These are phyloP conservation scores for Magnusiomyces sp. DNA, from an alignment of 1,139 yeast species.

Conservation along the genomic window DNA sequence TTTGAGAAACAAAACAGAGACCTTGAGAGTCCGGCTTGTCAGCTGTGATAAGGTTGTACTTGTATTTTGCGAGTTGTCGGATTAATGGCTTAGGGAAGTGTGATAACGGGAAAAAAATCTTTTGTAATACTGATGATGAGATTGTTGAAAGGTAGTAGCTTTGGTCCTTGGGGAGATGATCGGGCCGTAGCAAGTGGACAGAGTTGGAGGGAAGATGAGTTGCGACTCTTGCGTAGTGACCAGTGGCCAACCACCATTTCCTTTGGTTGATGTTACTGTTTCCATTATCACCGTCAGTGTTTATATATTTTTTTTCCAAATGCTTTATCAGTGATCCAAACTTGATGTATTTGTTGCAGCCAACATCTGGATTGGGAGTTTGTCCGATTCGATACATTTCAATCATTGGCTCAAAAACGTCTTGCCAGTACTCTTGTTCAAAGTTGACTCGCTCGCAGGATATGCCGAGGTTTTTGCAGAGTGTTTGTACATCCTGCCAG, in stretches of 20 bases:
- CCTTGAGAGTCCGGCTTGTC: constrained; percentile 91
- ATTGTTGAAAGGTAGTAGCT: constrained; percentile 80
- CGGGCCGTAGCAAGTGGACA: constrained; percentile 50
- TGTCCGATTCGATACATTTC: constrained; percentile 57
- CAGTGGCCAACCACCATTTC: constrained; percentile 84
- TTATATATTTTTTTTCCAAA: constrained; percentile 33
- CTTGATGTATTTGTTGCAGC: constrained; percentile 76
- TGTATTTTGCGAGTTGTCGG: constrained; percentile 51
- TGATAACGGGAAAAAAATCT: constrained; percentile 71
- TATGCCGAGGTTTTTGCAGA: constrained; percentile 52
- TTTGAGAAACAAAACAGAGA: constrained; percentile 71
- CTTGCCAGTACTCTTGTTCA: constrained; percentile 85
- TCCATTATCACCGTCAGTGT: constrained; percentile 16
- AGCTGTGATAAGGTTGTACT: constrained; percentile 50
- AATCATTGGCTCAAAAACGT: constrained; percentile 89
- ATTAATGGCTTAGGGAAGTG: constrained; percentile 66
- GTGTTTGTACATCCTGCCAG: constrained; percentile 73
- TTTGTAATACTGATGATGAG: constrained; percentile 38
- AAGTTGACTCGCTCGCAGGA: constrained; percentile 73
- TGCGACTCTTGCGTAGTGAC: constrained; percentile 75
- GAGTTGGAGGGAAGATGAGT: constrained; percentile 27
- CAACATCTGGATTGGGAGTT: constrained; percentile 94
- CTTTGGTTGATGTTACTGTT: constrained; percentile 19
- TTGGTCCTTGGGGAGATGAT: constrained; percentile 67
- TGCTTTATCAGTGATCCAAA: constrained; percentile 68